Base-by-base conservation (phyloP, 2,329 filamentous ascomycete genomes). In the Colletotrichum aenigma region DNA sequence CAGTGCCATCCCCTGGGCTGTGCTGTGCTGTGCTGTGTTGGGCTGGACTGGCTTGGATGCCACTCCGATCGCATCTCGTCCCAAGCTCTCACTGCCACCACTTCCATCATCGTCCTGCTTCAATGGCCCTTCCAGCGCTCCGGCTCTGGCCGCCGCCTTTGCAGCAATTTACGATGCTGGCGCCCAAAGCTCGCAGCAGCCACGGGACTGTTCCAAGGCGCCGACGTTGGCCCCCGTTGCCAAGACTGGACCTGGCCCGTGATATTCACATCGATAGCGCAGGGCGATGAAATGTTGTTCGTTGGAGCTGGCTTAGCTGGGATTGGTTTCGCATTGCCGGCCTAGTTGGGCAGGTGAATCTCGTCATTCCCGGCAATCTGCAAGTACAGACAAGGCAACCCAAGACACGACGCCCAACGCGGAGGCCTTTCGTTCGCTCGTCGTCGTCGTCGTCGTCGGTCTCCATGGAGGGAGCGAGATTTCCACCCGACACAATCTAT, bases 331-430 rank as follows among this genome's bases (percentile, higher is more conserved):
- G 71, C 71, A 70, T 58, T 74, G 66, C 34, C 66, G 26, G 32
- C 66, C 66, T 34, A 34, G 48, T 70, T 70, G 21, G 70, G 71
- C 38, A 73, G 71, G 71, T 73, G 71, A 48, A 56, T 70, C 36
- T 61, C 38, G 26, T 58, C 55, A 24, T 24, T 36, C 16, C 61
- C 24, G 21, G 24, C 30, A 24, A 13, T 60, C 38, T 21, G 16
- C 55, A 30, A 32, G 38, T 43, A n/a, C 38, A 43, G 18, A n/a
- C 38, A 43, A 43, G 38, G 18, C 18, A 43, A n/a, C 18, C 18
- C 38, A 43, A 43, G 38, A 43, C 38, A 43, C 18, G 18, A 43
- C 38, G 18, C 38, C 38, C 18, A 43, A 18, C 38, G 38, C n/a
- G 38, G 38, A 43, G 38, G 38, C 38, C 38, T 9, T 43, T 43